phyloP scores from a whole-genome alignment of 352 stramenopile genomes.

The Globisporangium polare region DNA sequence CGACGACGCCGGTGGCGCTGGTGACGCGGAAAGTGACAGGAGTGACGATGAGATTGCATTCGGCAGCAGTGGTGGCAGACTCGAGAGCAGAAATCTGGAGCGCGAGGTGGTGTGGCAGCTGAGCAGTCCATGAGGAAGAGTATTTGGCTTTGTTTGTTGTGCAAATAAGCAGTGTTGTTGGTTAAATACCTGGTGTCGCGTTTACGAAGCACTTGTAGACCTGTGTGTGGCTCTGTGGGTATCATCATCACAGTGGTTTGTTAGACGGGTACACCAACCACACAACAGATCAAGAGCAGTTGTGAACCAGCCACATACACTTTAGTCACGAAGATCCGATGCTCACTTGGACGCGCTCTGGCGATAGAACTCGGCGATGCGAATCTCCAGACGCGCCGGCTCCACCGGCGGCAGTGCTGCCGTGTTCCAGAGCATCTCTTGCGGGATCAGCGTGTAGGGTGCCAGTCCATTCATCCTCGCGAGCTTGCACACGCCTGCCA shows the following conservation, averaged over 20 bases:
- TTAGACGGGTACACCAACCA: background rate
- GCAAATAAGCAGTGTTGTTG: background rate
- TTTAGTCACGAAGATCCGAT: background rate
- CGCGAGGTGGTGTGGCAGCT: constrained; percentile 11
- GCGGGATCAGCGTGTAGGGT: constrained; percentile 36
- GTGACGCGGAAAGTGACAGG: background rate
- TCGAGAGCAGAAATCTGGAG: background rate
- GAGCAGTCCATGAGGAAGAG: background rate
- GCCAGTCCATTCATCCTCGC: constrained; percentile 28
- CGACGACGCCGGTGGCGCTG: background rate
- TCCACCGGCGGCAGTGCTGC: constrained; percentile 34
- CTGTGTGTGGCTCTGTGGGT: background rate
- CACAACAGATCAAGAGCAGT: background rate
- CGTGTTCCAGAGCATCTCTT: constrained; percentile 29
- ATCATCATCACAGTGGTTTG: background rate
- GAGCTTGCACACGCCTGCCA: constrained; percentile 53
- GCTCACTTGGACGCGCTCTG: background rate
- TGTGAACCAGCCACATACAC: background rate
- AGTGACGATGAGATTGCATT: constrained; percentile 8
- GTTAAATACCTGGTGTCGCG: constrained; percentile 4
- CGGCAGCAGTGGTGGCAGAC: background rate
- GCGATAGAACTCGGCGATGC: constrained; percentile 55
- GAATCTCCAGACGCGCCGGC: constrained; percentile 46
- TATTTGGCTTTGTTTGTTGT: background rate
- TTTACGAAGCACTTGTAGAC: background rate